Conservation (phyloP, 352 stramenopile species). For the Hyaloperonospora brassicae region DNA sequence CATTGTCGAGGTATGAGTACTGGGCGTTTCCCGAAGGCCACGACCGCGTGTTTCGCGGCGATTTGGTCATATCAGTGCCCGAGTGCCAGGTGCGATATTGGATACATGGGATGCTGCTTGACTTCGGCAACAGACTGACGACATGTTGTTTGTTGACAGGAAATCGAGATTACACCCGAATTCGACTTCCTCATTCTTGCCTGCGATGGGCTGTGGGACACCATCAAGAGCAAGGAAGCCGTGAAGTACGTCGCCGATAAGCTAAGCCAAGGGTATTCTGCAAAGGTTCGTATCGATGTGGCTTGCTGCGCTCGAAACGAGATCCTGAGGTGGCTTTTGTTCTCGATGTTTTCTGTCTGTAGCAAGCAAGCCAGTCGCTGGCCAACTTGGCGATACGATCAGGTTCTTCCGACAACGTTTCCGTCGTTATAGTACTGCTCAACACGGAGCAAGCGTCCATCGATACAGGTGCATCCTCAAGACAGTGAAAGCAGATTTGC, state of each 20-base stretch:
- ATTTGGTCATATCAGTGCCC: conserved; percentile 80
- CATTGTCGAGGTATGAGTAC: conserved; percentile 67
- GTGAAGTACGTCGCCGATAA: conserved; percentile 74
- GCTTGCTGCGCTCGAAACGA: neutral
- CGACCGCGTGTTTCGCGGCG: conserved; percentile 65
- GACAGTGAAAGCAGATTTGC: conserved; percentile 9
- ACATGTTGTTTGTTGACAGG: conserved; percentile 28
- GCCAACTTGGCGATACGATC: conserved; percentile 83
- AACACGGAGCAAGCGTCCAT: conserved; percentile 37
- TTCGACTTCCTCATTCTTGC: conserved; percentile 89
- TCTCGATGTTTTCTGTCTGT: conserved; percentile 7
- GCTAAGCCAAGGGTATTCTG: conserved; percentile 58
- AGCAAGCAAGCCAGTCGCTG: conserved; percentile 76
- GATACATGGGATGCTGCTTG: conserved; percentile 7
- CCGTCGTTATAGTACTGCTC: conserved; percentile 78
- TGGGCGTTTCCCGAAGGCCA: conserved; percentile 82
- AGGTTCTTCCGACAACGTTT: conserved; percentile 83
- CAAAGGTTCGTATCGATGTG: conserved; percentile 28
- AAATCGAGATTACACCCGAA: conserved; percentile 83
- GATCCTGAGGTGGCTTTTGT: conserved; percentile 2
- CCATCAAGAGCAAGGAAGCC: conserved; percentile 88
- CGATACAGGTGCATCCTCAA: conserved; percentile 25
- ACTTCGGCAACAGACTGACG: conserved; percentile 2
- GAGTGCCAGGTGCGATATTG: conserved; percentile 56
- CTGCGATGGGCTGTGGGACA: conserved; percentile 90